Conservation (phyloP, 2,329 filamentous ascomycete species). For the Chaetomium sp. region DNA sequence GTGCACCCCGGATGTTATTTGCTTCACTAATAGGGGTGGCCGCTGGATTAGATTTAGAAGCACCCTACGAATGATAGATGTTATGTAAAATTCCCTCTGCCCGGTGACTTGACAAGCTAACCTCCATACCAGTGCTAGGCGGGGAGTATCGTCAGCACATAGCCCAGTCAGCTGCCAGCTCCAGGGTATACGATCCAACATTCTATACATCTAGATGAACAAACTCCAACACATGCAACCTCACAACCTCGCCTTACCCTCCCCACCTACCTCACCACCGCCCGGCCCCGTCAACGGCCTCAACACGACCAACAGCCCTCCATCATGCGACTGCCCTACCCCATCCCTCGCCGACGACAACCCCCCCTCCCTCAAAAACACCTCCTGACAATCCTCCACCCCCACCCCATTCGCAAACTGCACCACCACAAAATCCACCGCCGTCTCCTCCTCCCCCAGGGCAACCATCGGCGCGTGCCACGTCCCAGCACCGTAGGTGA, state of each 20-base stretch:
- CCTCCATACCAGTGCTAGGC: background rate
- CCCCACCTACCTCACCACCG: background rate
- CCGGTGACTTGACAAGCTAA: background rate
- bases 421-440: conserved; percentile 84
- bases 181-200: background rate
- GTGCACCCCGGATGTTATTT: background rate
- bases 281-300: background rate
- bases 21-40: conserved; percentile 15
- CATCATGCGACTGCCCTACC: background rate
- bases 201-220: background rate
- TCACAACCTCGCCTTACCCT: background rate
- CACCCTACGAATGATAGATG: background rate
- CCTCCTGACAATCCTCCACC: conserved; percentile 86
- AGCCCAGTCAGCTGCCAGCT: background rate
- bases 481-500: conserved; percentile 88
- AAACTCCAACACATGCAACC: background rate
- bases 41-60: background rate
- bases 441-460: conserved; percentile 59
- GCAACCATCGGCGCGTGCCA: conserved; percentile 98
- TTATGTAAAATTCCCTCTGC: background rate
- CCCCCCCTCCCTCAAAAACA: conserved; percentile 41
- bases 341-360: background rate
- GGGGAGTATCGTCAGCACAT: background rate
- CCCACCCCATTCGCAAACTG: conserved; percentile 85
- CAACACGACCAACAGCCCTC: conserved; percentile 16